Base-by-base conservation (phyloP, 2,329 filamentous ascomycete genomes). In the Colletotrichum brevisporum region DNA sequence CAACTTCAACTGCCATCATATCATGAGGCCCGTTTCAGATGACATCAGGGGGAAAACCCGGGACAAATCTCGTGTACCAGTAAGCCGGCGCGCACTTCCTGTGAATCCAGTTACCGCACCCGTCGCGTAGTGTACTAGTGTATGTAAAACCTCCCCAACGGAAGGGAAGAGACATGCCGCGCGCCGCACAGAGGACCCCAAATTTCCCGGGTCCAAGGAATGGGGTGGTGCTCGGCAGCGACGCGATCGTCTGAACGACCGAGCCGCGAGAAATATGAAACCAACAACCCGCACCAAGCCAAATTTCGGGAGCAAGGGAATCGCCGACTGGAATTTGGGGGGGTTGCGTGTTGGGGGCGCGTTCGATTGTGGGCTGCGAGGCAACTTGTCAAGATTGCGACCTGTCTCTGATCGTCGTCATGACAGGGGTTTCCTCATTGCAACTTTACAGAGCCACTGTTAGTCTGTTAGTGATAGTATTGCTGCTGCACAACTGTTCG, bases 381-480 rank as follows among this genome's bases (percentile, higher is more conserved):
- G 50, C 54, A 59, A 65, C 62, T 60, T 69, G 55, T 60, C 66
- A 65, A 69, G 62, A 69, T 69, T 69, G 55, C 21, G 66, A 69
- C 62, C 56, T 61, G 66, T 66, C 62, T 61, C 62, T 66, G 66
- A 69, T 69, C 66, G 66, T 59, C 66, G 66, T 59, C 66, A 56
- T 55, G 51, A 26, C 66, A 66, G 45, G 62, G 62, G 53, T 62
- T 53, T 12, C 31, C 31, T 36, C 31, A 36, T 36, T 36, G 31
- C 31, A 36, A 36, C 31, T 36, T 36, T 36, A 31, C 27, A 31
- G 21, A 24, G 21, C 27, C 8, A 36, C 31, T 36, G 39, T 39
- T 8, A 18, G 18, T n/a, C n/a, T n/a, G n/a, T n/a, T n/a, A n/a
- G n/a, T n/a, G n/a, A n/a, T 39, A 51, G 24, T 36, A 39, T 50